Conservation (phyloP, 345 rosid species). For the Clarkia xantiana region DNA sequence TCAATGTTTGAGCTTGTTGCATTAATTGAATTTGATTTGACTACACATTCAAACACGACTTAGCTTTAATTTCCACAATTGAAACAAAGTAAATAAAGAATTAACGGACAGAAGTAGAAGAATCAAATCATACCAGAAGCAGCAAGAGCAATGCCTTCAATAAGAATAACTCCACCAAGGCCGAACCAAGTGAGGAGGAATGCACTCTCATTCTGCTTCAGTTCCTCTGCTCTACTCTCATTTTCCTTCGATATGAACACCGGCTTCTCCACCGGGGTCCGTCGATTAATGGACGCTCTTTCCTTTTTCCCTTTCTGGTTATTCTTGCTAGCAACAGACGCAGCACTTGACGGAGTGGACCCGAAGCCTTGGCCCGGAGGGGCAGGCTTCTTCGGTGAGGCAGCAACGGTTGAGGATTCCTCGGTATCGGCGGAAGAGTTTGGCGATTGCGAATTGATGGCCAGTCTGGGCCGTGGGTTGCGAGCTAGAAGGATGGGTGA, state of each 20-base stretch:
- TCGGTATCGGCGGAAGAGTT: slow-evolving; percentile 23
- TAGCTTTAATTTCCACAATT: not conserved
- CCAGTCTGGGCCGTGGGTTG: slow-evolving; percentile 18
- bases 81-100: no score
- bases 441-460: slow-evolving; percentile 29
- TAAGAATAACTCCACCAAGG: slow-evolving; percentile 54
- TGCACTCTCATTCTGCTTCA: slow-evolving; percentile 58
- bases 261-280: slow-evolving; percentile 58
- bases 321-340: slow-evolving; percentile 17
- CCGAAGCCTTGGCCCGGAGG: slow-evolving; percentile 54
- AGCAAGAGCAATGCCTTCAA: slow-evolving; percentile 58
- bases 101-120: not conserved
- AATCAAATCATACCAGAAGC: slow-evolving; percentile 45
- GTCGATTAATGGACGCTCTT: slow-evolving; percentile 36
- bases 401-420: slow-evolving; percentile 14
- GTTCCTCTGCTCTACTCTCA: slow-evolving; percentile 43
- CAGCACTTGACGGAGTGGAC: slow-evolving; percentile 9
- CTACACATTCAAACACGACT: no score
- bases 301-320: slow-evolving; percentile 34
- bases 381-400: slow-evolving; percentile 29
- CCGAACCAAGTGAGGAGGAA: slow-evolving; percentile 84
- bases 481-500: slow-evolving; percentile 14
- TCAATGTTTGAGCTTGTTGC: no score
- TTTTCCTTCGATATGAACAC: slow-evolving; percentile 34
- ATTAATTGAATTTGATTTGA: no score